Conservation (phyloP, 257 asterid species). For the Linderniella brevidens region DNA sequence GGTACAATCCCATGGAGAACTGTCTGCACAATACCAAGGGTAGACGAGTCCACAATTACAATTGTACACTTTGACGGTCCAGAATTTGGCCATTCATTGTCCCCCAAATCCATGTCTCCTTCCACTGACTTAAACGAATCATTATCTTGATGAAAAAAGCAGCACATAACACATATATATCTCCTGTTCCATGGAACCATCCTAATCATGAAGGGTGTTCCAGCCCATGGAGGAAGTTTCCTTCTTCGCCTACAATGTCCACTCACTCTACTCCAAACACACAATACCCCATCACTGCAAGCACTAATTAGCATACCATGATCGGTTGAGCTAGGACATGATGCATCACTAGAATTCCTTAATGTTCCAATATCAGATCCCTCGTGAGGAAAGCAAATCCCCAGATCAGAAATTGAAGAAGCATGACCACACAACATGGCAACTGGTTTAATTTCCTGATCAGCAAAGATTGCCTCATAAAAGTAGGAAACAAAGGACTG, state of each 20-base stretch:
- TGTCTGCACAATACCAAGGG: conserved; percentile 70
- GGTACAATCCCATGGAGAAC: conserved; percentile 63
- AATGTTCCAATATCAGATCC: conserved; percentile 31
- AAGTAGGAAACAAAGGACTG: too few species aligned
- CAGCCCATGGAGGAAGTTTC: conserved; percentile 95
- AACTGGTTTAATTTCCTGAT: conserved; percentile 72
- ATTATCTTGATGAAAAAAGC: conserved; percentile 27
- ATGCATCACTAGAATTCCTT: conserved; percentile 19
- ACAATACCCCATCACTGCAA: conserved; percentile 72
- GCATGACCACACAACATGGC: conserved; percentile 93
- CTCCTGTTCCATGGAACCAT: conserved; percentile 52
- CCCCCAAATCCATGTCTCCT: conserved; percentile 22
- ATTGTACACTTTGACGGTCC: conserved; percentile 34
- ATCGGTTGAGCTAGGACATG: conserved; percentile 21
- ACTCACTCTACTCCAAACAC: conserved; percentile 81
- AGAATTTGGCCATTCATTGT: conserved; percentile 21
- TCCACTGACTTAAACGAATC: conserved; percentile 19
- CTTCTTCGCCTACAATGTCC: conserved; percentile 88
- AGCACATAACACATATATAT: conserved; percentile 67
- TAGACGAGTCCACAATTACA: conserved; percentile 51
- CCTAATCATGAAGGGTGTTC: conserved; percentile 54
- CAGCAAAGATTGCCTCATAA: conserved; percentile 12
- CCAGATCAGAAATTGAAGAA: conserved; percentile 66
- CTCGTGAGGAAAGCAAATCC: conserved; percentile 57
- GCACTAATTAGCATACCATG: conserved; percentile 66